phyloP scores from a whole-genome alignment of 352 stramenopile species.

The Phytophthora litchii region DNA sequence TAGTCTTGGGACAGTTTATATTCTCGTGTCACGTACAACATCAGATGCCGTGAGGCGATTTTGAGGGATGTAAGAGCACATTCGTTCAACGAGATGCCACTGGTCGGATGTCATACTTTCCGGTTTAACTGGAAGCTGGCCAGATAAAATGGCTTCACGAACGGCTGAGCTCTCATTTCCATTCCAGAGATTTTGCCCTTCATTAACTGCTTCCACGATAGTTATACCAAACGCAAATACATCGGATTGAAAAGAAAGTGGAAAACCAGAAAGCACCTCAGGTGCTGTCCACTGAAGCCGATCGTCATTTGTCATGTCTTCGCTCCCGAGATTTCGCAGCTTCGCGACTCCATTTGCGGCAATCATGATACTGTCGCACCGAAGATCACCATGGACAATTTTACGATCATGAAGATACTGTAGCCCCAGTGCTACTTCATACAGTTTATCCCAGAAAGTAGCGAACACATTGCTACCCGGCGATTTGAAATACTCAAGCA shows the following conservation, averaged over 20 bases:
- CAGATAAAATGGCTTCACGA: conserved; percentile 3
- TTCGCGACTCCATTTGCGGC: conserved; percentile 18
- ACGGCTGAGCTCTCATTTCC: background rate
- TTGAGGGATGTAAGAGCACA: conserved; percentile 10
- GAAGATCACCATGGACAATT: conserved; percentile 25
- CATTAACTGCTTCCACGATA: background rate
- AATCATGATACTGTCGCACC: conserved; percentile 11
- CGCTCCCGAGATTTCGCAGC: background rate
- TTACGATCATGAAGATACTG: conserved; percentile 35
- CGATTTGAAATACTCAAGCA: conserved; percentile 2
- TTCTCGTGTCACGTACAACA: conserved; percentile 4
- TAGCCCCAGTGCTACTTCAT: conserved; percentile 32
- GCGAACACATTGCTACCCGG: background rate
- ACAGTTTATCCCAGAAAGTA: conserved; percentile 19
- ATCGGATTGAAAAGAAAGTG: conserved; percentile 6
- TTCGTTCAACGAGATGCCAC: conserved; percentile 11
- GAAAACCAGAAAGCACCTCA: conserved; percentile 9
- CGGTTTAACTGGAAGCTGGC: conserved; percentile 4
- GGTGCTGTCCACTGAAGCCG: background rate
- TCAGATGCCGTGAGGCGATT: conserved; percentile 4
- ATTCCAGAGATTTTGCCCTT: background rate
- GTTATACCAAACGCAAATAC: background rate
- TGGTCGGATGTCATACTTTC: background rate
- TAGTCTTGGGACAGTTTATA: background rate
- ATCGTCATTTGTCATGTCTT: conserved; percentile 3